These are phyloP conservation scores for Lactuca saligna DNA, from an alignment of 129 eudicot genomes.

Conservation along the genomic window DNA sequence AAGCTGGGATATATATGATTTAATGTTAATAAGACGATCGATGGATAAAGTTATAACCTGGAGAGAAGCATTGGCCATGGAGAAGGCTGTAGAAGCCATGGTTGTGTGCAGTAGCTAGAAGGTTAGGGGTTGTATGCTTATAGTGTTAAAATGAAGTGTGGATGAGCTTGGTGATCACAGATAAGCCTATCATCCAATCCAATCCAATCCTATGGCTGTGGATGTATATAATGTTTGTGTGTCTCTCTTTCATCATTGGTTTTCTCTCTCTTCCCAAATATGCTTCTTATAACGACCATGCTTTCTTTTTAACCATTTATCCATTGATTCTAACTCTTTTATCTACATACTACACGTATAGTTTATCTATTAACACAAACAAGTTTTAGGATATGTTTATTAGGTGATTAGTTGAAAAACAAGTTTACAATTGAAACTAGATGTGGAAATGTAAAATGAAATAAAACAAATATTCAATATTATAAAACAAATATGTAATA, in stretches of 20 bases:
- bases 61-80: constrained; percentile 73
- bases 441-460: too few species aligned
- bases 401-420: too few species aligned
- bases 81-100: constrained; percentile 65
- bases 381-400: too few species aligned
- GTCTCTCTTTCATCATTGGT: constrained; percentile 22
- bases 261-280: constrained; percentile 31
- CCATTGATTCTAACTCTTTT: background rate
- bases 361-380: background rate
- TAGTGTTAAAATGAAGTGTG: constrained; percentile 41
- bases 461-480: too few species aligned
- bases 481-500: too few species aligned
- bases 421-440: too few species aligned
- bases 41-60: constrained; percentile 32
- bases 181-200: constrained; percentile 64
- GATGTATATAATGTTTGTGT: constrained; percentile 36
- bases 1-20: background rate
- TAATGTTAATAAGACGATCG: background rate
- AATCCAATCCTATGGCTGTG: constrained; percentile 64
- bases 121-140: constrained; percentile 33
- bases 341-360: too few species aligned
- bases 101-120: constrained; percentile 12
- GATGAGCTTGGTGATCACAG: constrained; percentile 68
- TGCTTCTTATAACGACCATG: constrained; percentile 21
- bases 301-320: background rate